A percentile compares a stretch with the other conserved stretches of the same genome.
phyloP scores from a whole-genome alignment of 2,329 filamentous ascomycete genomes.

The Trichoderma citrinoviride region DNA sequence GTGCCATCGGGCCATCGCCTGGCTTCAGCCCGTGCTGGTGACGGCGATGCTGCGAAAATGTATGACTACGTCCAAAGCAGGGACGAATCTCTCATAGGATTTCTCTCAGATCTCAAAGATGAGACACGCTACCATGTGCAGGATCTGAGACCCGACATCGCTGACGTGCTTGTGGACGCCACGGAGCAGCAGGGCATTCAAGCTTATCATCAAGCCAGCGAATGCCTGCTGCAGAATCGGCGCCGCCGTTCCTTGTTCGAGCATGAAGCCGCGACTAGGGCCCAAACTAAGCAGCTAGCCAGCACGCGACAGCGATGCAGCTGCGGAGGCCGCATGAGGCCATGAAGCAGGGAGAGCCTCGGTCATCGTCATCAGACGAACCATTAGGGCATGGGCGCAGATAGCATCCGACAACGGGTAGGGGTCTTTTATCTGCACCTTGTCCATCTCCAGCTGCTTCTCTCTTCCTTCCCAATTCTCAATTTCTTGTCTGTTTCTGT shows the following conservation, averaged over 20 bases:
- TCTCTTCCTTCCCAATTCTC: neutral
- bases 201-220: constrained; percentile 17
- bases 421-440: neutral
- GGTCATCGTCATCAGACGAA: constrained; percentile 15
- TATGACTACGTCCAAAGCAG: neutral
- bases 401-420: neutral
- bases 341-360: neutral
- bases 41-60: neutral
- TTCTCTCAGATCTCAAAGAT: neutral
- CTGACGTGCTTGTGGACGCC: neutral
- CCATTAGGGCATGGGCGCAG: neutral
- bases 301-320: constrained; percentile 10
- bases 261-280: constrained; percentile 7
- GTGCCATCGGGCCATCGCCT: constrained; percentile 3
- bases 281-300: neutral
- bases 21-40: neutral
- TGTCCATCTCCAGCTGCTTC: neutral
- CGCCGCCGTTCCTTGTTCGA: constrained; percentile 6
- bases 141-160: neutral
- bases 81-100: neutral
- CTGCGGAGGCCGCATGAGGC: constrained; percentile 2
- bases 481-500: neutral
- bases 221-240: constrained; percentile 8
- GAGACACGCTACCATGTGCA: neutral
- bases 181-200: neutral